A percentile compares a stretch with the other conserved stretches of the same genome.
These are phyloP conservation scores for Botrytis byssoidea DNA, from an alignment of 2,329 filamentous ascomycete genomes.

Conservation along the genomic window DNA sequence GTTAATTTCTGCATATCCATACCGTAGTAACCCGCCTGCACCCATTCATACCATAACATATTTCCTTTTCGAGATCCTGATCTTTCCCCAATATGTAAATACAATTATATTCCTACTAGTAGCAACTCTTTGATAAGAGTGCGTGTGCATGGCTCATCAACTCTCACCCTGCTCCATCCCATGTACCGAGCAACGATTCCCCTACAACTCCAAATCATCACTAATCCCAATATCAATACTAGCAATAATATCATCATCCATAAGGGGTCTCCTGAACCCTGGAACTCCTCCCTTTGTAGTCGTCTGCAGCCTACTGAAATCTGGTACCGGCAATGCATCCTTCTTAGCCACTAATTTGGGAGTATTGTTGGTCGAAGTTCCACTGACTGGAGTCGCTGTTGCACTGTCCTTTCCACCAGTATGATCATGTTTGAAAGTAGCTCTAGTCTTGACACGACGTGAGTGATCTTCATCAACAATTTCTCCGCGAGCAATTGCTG, in stretches of 20 bases:
- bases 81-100: not conserved
- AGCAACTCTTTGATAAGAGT: not conserved
- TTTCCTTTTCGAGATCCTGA: not conserved
- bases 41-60: not conserved
- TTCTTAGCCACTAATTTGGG: slow-evolving; percentile 48
- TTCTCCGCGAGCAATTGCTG: slow-evolving; percentile 62
- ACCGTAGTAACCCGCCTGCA: not conserved
- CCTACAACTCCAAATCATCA: slow-evolving; percentile 56
- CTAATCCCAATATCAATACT: slow-evolving; percentile 88
- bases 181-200: not conserved
- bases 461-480: slow-evolving; percentile 55
- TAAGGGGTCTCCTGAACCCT: slow-evolving; percentile 73
- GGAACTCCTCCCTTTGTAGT: slow-evolving; percentile 53
- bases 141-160: not conserved
- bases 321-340: slow-evolving; percentile 47
- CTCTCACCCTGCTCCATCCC: not conserved
- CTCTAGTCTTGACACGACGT: slow-evolving; percentile 63
- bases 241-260: slow-evolving; percentile 91
- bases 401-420: slow-evolving; percentile 55
- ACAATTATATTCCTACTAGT: not conserved
- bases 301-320: slow-evolving; percentile 45
- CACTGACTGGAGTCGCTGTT: slow-evolving; percentile 49
- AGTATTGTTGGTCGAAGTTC: slow-evolving; percentile 42
- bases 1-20: not conserved
- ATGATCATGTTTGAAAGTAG: slow-evolving; percentile 66